phyloP scores from a whole-genome alignment of 257 asterid genomes.

The Ilex aquifolium region DNA sequence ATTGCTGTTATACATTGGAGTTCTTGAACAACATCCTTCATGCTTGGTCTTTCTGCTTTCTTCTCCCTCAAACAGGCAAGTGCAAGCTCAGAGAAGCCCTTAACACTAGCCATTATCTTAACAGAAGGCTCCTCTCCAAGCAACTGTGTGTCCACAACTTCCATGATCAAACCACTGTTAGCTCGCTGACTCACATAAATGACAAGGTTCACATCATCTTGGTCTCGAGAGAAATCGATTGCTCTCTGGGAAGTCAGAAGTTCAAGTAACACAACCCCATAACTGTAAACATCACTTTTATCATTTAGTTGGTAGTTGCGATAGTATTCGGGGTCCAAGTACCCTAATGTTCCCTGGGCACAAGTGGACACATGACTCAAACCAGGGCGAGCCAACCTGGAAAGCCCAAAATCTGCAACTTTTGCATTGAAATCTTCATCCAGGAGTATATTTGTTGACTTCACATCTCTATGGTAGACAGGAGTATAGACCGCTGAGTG shows the following conservation, averaged over 20 bases:
- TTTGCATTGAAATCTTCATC: constrained; percentile 30
- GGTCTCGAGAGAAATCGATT: constrained; percentile 24
- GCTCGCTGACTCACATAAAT: constrained; percentile 24
- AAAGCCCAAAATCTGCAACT: constrained; percentile 40
- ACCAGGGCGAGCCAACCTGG: constrained; percentile 37
- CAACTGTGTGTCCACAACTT: constrained; percentile 31
- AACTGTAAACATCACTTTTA: constrained; percentile 44
- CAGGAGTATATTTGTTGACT: constrained; percentile 39
- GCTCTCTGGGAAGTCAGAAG: constrained; percentile 37
- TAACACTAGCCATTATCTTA: constrained; percentile 7
- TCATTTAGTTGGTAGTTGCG: constrained; percentile 34
- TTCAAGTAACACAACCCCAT: constrained; percentile 38
- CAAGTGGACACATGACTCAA: constrained; percentile 40
- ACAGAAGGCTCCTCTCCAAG: constrained; percentile 20
- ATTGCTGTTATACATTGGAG: constrained; percentile 20
- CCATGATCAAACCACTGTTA: constrained; percentile 19
- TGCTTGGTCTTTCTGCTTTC: constrained; percentile 39
- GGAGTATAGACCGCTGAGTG: constrained; percentile 43
- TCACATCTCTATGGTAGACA: constrained; percentile 42
- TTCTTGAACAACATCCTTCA: constrained; percentile 32
- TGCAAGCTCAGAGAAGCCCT: constrained; percentile 24
- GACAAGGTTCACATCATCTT: constrained; percentile 30
- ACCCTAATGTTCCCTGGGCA: constrained; percentile 43
- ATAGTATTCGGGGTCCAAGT: constrained; percentile 39
- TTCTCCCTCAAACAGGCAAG: constrained; percentile 33